Evolutionary conservation across 768 basidiomycete genomes (phyloP), one percentile per base, ranked within the genome.

Genomic region (Rhodocollybia butyracea): DNA sequence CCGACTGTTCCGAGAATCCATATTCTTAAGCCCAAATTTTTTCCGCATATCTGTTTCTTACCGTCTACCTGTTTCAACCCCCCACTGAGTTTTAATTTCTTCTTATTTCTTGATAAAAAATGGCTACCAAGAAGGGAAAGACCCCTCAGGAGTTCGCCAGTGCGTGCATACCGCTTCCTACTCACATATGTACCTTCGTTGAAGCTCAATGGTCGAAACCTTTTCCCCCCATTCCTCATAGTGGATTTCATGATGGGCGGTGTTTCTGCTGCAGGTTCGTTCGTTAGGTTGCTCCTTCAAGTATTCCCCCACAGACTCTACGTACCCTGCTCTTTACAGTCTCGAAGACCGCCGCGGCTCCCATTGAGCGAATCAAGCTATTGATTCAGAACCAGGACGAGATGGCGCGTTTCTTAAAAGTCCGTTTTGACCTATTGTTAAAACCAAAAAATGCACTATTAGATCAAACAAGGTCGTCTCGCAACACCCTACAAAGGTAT

Each of bases 391-490:
- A 91, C 73, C 89, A 91, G 80, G 89, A 89, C 78, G 90, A 91
- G 76, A 92, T 92, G 91, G 82, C 81, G 29, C 22, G 69, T 60
- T 7, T 56, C 15, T n/a, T n/a, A n/a, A n/a, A n/a, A n/a, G n/a
- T n/a, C n/a, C n/a, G n/a, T n/a, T n/a, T n/a, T n/a, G n/a, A n/a
- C n/a, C n/a, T n/a, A n/a, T n/a, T n/a, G n/a, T n/a, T n/a, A n/a
- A n/a, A n/a, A n/a, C n/a, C n/a, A n/a, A n/a, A n/a, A n/a, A n/a
- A n/a, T n/a, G n/a, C n/a, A n/a, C n/a, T n/a, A n/a, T 29, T 59
- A 88, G 86, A 91, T 92, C 76, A 92, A 90, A 77, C 87, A 91
- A 73, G 90, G 90, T 64, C 91, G 90, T 76, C 82, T 92, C 48
- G 71, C 82, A 32, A 70, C 79, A 51, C 90, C 89, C 27, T 92